phyloP scores from a whole-genome alignment of 2,329 filamentous ascomycete genomes.

The Paraphoma chrysanthemicola region DNA sequence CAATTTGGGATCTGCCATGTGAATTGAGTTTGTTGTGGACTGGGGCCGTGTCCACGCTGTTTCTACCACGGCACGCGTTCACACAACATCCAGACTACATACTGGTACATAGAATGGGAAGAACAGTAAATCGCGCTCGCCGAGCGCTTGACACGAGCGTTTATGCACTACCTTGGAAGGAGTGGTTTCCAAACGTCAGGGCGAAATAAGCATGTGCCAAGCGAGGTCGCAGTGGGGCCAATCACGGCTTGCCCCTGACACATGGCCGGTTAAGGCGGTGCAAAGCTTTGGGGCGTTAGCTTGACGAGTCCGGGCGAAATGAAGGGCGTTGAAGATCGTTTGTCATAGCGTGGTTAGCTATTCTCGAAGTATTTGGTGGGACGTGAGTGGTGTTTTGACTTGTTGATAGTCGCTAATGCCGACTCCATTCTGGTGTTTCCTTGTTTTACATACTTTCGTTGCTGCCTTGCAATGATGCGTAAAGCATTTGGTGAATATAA shows the following conservation, averaged over 20 bases:
- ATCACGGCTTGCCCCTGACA: conserved; percentile 21
- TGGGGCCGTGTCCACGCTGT: too few relatives aligned
- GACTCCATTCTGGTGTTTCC: too few relatives aligned
- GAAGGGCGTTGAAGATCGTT: neutral
- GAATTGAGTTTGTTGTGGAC: neutral
- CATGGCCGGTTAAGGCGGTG: conserved; percentile 1
- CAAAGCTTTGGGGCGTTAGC: conserved; percentile 32
- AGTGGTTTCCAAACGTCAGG: conserved; percentile 1
- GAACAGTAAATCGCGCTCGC: neutral
- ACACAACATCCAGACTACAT: too few relatives aligned
- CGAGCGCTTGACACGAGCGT: neutral
- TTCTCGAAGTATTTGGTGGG: neutral
- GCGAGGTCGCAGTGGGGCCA: conserved; percentile 11
- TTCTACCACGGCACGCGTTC: too few relatives aligned
- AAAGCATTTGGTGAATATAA: neutral
- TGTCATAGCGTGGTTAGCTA: neutral
- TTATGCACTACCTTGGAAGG: neutral
- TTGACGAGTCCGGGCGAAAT: conserved; percentile 10
- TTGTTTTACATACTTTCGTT: neutral
- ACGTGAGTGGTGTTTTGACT: too few relatives aligned
- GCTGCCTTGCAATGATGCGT: neutral
- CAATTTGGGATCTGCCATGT: too few relatives aligned
- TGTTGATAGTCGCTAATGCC: neutral
- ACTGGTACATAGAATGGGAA: neutral
- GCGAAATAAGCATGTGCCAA: conserved; percentile 27